Evolutionary conservation across 768 basidiomycete species (phyloP).

Genomic region (Fibroporia radiculosa): DNA sequence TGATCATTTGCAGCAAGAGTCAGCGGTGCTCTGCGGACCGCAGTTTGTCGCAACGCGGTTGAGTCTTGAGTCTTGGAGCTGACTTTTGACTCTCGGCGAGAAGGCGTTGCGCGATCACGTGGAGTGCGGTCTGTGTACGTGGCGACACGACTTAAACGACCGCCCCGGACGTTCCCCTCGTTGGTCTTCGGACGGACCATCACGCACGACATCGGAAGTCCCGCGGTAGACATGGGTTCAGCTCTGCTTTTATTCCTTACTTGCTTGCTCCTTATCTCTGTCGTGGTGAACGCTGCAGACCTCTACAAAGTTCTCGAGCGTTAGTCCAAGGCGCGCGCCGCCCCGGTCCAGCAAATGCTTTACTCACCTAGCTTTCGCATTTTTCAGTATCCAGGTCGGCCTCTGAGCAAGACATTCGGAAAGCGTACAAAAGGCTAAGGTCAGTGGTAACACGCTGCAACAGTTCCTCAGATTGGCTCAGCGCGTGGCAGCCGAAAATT

Average conservation of each 20-base stretch:
- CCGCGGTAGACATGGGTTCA: slow-evolving; percentile 16
- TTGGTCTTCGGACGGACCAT: neutral
- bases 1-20: too few relatives aligned
- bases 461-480: neutral
- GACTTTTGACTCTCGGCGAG: neutral
- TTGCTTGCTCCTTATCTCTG: slow-evolving; percentile 24
- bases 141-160: neutral
- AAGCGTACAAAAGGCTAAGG: slow-evolving; percentile 86
- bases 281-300: slow-evolving; percentile 49
- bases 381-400: slow-evolving; percentile 61
- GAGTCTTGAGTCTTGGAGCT: too few relatives aligned
- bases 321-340: slow-evolving; percentile 39
- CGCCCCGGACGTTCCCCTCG: neutral
- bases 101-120: neutral
- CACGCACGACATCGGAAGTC: neutral
- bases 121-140: neutral
- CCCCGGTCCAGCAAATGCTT: slow-evolving; percentile 12
- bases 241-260: slow-evolving; percentile 21
- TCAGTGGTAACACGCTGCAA: slow-evolving; percentile 19
- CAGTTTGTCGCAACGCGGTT: too few relatives aligned
- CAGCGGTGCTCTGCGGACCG: too few relatives aligned
- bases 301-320: slow-evolving; percentile 79
- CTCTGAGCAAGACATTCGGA: slow-evolving; percentile 82
- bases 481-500: slow-evolving; percentile 19
- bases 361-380: slow-evolving; percentile 18